phyloP scores from a whole-genome alignment of 345 rosid species.

The Eutrema yunnanense region DNA sequence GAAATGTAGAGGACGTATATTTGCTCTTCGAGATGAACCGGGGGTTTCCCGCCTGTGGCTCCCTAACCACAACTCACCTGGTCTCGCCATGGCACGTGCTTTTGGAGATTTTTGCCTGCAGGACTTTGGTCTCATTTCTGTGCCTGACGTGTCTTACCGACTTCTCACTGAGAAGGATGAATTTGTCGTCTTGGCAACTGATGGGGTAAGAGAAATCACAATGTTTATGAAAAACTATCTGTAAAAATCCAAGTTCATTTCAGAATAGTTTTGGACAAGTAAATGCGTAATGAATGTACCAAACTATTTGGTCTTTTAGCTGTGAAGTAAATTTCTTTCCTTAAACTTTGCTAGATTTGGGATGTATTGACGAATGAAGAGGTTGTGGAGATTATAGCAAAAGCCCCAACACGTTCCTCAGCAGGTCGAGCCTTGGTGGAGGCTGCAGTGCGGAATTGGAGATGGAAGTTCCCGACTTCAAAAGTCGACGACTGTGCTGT shows the following conservation, averaged over 20 bases:
- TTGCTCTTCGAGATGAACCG: constrained; percentile 91
- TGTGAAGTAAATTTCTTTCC: not conserved
- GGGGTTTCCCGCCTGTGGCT: constrained; percentile 95
- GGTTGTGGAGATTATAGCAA: constrained; percentile 74
- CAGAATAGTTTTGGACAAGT: not conserved
- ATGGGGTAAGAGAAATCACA: constrained; percentile 57
- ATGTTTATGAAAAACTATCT: not conserved
- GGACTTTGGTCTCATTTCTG: constrained; percentile 90
- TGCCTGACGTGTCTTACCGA: constrained; percentile 72
- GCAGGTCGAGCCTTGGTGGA: constrained; percentile 81
- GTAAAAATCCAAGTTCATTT: not conserved
- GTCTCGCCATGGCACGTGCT: constrained; percentile 99
- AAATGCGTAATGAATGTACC: not conserved
- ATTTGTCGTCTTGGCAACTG: constrained; percentile 91
- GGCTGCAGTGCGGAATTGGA: constrained; percentile 86
- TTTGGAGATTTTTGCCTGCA: constrained; percentile 97
- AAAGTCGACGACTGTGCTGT: constrained; percentile 97
- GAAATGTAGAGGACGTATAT: constrained; percentile 82
- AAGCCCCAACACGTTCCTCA: constrained; percentile 57
- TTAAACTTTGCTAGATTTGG: constrained; percentile 58
- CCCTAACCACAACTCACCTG: constrained; percentile 89
- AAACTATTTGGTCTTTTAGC: constrained; percentile 28
- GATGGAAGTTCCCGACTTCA: constrained; percentile 82
- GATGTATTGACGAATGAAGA: constrained; percentile 86
- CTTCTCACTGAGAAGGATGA: constrained; percentile 69